Base-by-base conservation (phyloP, 768 basidiomycete species). In the Suillus subluteus region DNA sequence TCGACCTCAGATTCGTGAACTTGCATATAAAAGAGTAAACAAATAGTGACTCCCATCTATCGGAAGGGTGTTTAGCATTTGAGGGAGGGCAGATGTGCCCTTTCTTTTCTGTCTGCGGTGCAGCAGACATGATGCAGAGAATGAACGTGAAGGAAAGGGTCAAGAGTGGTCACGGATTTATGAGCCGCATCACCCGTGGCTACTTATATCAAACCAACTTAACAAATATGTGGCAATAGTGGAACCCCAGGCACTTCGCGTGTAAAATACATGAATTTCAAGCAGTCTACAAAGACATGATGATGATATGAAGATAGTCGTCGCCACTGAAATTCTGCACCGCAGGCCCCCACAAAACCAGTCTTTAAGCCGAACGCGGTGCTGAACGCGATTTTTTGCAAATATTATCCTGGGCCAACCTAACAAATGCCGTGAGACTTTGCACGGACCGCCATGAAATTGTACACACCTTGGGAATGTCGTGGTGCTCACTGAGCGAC, bases 401-500 rank as follows among this genome's bases (percentile, higher is more conserved):
- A 66, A 67, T 80, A 72, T 93, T 89, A 95, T 81, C 93, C 93
- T 55, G 93, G 93, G 67, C 93, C 93, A 76, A 95, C 93, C 93
- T 95, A 72, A 62, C 58, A 58, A 62, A 66, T 68, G 69, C 59
- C 67, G 72, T 77, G 71, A 76, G 72, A 72, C 67, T 48, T 62
- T 69, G 69, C 73, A 77, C 76, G 75, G 70, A 72, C 73, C 72
- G 72, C 32, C n/a, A 32, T 65, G 48, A 23, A 64, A 66, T 65
- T 62, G 56, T 65, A 58, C 80, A 67, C 75, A 90, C 94, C 86
- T 96, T 96, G 48, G 95, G 95, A 73, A 96, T 95, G 76, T 96
- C 95, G 78, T 97, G 93, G 84, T 96, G 95, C 81, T 96, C 95
- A 77, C 91, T 93, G 65, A 96, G 84, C 66, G 87, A 81, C 79